These are phyloP conservation scores for Plasmodium falciparum DNA, from an alignment of 169 alveolate species.

Conservation along the genomic window DNA sequence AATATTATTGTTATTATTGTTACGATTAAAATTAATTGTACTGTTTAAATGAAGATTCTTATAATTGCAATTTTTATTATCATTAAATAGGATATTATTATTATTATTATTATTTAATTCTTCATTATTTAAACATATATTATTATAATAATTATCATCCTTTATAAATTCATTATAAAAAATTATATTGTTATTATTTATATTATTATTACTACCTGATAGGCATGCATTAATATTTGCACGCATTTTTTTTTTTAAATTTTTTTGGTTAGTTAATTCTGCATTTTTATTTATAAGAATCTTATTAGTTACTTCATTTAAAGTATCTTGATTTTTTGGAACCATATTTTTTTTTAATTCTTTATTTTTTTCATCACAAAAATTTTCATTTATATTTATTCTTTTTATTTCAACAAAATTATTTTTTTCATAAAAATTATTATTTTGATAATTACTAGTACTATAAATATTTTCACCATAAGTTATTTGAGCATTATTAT, in stretches of 20 bases:
- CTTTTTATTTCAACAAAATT: conserved; percentile 1
- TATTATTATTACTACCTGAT: not conserved
- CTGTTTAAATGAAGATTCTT: too few species aligned
- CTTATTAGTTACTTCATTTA: conserved; percentile 17
- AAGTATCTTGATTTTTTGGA: conserved; percentile 9
- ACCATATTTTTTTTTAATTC: not conserved
- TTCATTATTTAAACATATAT: not conserved
- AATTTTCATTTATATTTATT: conserved; percentile 14
- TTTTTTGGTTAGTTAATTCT: conserved; percentile 2
- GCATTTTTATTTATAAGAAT: conserved; percentile 6
- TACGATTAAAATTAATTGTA: not conserved
- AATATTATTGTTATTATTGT: not conserved
- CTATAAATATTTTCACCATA: not conserved
- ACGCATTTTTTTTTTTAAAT: not conserved
- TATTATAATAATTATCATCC: conserved; percentile 10
- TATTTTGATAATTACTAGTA: conserved; percentile 7
- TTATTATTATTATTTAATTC: conserved; percentile 6
- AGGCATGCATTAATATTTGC: conserved; percentile 14
- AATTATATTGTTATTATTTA: conserved; percentile 9
- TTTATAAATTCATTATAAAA: conserved; percentile 13
- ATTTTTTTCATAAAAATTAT: not conserved
- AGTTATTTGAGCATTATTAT: not conserved
- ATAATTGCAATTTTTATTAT: too few species aligned
- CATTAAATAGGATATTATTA: not conserved
- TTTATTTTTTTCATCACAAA: conserved; percentile 6